Evolutionary conservation across 345 rosid genomes (phyloP).

Genomic region (Moricandia arvensis): DNA sequence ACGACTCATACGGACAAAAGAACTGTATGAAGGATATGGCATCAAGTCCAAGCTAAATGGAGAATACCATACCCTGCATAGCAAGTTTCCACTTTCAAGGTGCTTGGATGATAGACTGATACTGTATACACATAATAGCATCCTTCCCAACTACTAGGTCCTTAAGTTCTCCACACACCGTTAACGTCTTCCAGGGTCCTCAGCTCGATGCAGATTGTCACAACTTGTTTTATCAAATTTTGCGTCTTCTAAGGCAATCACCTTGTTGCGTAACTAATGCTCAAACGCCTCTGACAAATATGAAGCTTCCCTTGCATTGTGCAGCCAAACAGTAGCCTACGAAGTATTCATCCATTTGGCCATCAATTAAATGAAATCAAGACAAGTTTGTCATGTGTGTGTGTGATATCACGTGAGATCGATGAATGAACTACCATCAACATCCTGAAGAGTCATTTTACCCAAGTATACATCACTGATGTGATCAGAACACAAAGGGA

Average conservation of each 20-base stretch:
- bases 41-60: conserved; percentile 31
- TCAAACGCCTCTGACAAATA: background rate
- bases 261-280: background rate
- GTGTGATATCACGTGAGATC: conserved; percentile 48
- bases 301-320: background rate
- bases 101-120: conserved; percentile 76
- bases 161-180: conserved; percentile 77
- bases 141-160: conserved; percentile 77
- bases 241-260: background rate
- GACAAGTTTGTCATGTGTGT: background rate
- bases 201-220: background rate
- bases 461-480: conserved; percentile 66
- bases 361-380: background rate
- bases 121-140: conserved; percentile 82
- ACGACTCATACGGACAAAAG: conserved; percentile 11
- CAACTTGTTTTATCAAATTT: background rate
- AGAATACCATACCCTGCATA: conserved; percentile 68
- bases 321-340: background rate
- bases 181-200: conserved; percentile 40
- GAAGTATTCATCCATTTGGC: background rate
- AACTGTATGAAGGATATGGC: background rate
- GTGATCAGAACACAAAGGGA: conserved; percentile 76
- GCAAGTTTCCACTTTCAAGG: conserved; percentile 70
- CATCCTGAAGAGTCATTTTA: conserved; percentile 68
- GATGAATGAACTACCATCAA: conserved; percentile 59